A percentile compares a stretch with the other conserved stretches of the same genome.
Conservation (phyloP, 495 filamentous ascomycete genomes). For the Hypoxylon intermedium region DNA sequence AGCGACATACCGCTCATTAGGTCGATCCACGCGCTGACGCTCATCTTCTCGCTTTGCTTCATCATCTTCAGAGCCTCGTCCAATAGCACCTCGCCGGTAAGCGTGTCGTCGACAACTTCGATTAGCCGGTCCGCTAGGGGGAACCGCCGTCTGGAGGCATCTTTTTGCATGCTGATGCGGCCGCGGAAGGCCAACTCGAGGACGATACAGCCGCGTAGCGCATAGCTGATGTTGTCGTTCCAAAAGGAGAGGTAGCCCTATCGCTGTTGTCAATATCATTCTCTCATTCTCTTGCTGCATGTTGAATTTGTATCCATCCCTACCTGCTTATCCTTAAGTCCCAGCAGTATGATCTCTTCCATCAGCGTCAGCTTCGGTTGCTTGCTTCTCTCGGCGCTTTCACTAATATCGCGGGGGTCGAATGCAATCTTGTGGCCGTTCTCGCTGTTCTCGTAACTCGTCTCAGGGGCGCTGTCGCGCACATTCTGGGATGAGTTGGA, state of each 20-base stretch:
- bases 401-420: constrained; percentile 95
- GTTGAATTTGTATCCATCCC: constrained; percentile 29
- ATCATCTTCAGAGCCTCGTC: constrained; percentile 99
- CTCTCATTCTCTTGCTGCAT: constrained; percentile 17
- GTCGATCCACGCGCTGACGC: constrained; percentile 97
- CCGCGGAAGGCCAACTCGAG: constrained; percentile 95
- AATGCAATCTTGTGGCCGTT: constrained; percentile 99
- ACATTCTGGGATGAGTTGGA: constrained; percentile 49
- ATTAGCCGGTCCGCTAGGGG: constrained; percentile 91
- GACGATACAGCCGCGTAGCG: constrained; percentile 95
- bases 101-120: constrained; percentile 95
- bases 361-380: constrained; percentile 98
- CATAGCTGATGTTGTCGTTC: constrained; percentile 99
- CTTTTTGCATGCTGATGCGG: constrained; percentile 98
- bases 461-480: constrained; percentile 74
- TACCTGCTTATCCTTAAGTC: constrained; percentile 98
- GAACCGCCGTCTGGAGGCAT: constrained; percentile 88
- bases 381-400: constrained; percentile 94
- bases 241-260: constrained; percentile 98
- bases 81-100: constrained; percentile 95
- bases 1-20: constrained; percentile 85
- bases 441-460: constrained; percentile 88
- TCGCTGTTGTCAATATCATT: constrained; percentile 19
- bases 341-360: constrained; percentile 95
- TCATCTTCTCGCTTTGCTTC: constrained; percentile 99